Percentiles rank a stretch among this genome's conserved stretches.
These are phyloP conservation scores for Naegleria gruberi DNA, from an alignment of 208 protist genomes.

Conservation along the genomic window DNA sequence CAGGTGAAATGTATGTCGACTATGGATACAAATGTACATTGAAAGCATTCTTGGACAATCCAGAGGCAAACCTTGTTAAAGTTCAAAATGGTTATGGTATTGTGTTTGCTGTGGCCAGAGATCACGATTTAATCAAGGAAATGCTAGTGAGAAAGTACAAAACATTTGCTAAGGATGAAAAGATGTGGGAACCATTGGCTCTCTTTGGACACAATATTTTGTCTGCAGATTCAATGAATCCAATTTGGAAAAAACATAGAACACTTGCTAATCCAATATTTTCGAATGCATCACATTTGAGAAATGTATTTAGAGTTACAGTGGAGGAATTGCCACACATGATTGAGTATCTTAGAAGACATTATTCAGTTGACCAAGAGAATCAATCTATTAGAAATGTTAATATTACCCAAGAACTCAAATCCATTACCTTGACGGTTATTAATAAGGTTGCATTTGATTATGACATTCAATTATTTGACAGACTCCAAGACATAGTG, in stretches of 20 bases:
- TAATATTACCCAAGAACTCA: background rate
- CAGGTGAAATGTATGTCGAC: background rate
- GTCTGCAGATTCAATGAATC: background rate
- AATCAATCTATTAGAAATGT: background rate
- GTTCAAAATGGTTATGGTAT: background rate
- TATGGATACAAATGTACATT: background rate
- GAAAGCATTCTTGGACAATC: background rate
- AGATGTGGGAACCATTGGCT: background rate
- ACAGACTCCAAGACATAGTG: background rate
- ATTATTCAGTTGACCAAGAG: background rate
- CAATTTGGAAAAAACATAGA: background rate
- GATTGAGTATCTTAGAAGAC: background rate
- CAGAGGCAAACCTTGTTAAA: background rate
- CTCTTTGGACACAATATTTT: background rate
- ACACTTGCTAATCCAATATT: background rate
- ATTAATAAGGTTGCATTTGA: background rate
- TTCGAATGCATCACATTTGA: background rate
- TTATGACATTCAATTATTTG: background rate
- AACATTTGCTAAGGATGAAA: background rate
- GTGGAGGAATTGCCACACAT: background rate
- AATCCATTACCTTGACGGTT: background rate
- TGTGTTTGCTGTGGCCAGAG: background rate
- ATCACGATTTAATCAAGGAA: background rate
- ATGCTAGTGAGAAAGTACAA: background rate
- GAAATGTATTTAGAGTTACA: background rate